A percentile compares a stretch with the other conserved stretches of the same genome.
Conservation (phyloP, 257 asterid genomes). For the Nicotiana undulata region DNA sequence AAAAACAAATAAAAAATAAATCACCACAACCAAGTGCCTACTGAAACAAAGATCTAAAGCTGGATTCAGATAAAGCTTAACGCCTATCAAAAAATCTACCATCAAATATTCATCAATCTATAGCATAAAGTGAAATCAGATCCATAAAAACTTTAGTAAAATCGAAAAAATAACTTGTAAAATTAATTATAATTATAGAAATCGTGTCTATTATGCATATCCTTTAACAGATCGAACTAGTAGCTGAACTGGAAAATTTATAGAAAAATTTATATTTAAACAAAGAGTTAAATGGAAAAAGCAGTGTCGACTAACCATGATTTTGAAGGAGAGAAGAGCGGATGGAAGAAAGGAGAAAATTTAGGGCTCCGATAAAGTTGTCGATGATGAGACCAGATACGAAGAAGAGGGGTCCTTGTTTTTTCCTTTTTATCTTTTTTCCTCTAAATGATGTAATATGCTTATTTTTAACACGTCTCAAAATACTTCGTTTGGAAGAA, state of each 20-base stretch:
- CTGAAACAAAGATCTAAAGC: not conserved
- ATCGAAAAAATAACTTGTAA: not conserved
- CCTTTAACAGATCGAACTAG: not conserved
- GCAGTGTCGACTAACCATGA: constrained; percentile 18
- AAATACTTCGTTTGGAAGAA: too few relatives aligned
- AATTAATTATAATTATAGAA: not conserved
- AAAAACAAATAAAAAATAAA: too few relatives aligned
- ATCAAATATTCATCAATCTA: not conserved
- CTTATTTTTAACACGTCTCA: not conserved
- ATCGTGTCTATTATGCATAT: not conserved
- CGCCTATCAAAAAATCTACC: not conserved
- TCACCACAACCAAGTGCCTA: not conserved
- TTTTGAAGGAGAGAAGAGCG: not conserved
- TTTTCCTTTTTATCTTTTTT: not conserved
- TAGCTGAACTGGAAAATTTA: not conserved
- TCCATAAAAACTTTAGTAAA: not conserved
- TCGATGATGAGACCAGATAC: not conserved
- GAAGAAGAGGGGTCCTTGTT: not conserved
- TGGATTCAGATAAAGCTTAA: not conserved
- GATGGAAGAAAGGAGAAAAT: constrained; percentile 21
- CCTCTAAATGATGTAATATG: not conserved
- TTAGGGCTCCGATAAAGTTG: constrained; percentile 28
- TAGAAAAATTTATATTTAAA: not conserved
- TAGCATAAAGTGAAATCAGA: constrained; percentile 7
- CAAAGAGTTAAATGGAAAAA: not conserved